phyloP scores from a whole-genome alignment of 1,139 yeast species.

The Magnusiomyces suaveolens region DNA sequence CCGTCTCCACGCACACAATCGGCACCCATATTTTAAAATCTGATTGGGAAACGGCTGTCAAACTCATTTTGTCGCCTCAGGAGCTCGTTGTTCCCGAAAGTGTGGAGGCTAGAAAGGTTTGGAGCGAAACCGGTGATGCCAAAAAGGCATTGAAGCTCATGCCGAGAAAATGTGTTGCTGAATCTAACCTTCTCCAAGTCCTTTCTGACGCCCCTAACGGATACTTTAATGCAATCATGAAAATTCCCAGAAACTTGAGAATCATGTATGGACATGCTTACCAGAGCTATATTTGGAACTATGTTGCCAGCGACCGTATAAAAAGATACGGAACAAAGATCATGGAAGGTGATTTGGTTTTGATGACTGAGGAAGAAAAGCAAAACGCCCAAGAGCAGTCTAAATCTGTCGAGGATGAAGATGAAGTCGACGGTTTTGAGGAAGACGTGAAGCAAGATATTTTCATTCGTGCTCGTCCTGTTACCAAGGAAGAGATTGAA shows the following conservation, averaged over 20 bases:
- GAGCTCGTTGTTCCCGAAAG: conserved; percentile 76
- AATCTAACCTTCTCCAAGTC: conserved; percentile 55
- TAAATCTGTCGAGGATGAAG: conserved; percentile 24
- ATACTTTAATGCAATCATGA: conserved; percentile 73
- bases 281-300: conserved; percentile 92
- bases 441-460: conserved; percentile 55
- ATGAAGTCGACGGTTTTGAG: conserved; percentile 44
- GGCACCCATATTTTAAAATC: conserved; percentile 64
- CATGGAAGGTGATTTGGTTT: conserved; percentile 76
- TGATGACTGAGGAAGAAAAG: conserved; percentile 30
- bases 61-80: conserved; percentile 73
- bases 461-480: conserved; percentile 54
- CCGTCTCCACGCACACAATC: conserved; percentile 77
- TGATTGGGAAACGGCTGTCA: conserved; percentile 74
- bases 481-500: conserved; percentile 64
- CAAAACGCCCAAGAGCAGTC: conserved; percentile 8
- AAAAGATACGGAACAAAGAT: conserved; percentile 59
- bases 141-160: conserved; percentile 52
- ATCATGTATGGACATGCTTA: conserved; percentile 96
- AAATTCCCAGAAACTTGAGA: conserved; percentile 84
- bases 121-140: conserved; percentile 71
- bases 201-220: conserved; percentile 41
- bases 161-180: conserved; percentile 88
- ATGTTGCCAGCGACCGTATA: conserved; percentile 70
- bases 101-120: conserved; percentile 65